Base-by-base conservation (phyloP, 139 green algal genomes). In the Tetradesmus obliquus region DNA sequence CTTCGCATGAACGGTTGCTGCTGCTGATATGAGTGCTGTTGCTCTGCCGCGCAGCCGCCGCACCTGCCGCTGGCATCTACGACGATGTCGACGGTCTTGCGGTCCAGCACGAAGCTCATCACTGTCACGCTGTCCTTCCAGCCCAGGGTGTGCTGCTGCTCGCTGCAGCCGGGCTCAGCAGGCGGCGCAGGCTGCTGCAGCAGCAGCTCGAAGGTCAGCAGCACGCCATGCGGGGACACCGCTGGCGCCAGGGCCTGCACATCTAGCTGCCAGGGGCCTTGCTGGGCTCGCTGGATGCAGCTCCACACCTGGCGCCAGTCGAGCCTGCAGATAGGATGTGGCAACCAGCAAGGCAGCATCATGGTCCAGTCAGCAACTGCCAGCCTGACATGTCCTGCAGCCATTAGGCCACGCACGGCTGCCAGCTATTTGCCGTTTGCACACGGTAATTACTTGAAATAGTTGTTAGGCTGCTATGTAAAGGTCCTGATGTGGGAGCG, bases 261-360 rank as follows among this genome's bases (percentile, higher is more conserved):
- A 57, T 89, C 89, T 22, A 92, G 62, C 66, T 82, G 66, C 89
- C 89, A 92, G 5, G 89, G 89, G n/a, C 89, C 89, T 80, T 84
- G 54, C 53, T 88, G 80, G 9, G 89, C 89, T 6, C 89, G 60
- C 54, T 92, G n/a, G 17, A 92, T 62, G 82, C 82, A 92, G 82
- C 22, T 84, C 89, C 89, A 92, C 20, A 92, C 79, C 66, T 92
- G 81, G 32, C 69, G 81, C 89, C 89, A 92, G 82, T 92, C 84
- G 6, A 89, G 10, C 62, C 81, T 89, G 62, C 81, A n/a, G 12
- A 55, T 10, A 58, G 2, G 15, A 22, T 76, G 66, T 9, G 1
- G 66, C 17, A 19, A 24, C 17, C 66, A 79, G 57, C 0, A 58
- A 62, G 5, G 24, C 80, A 85, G 17, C 79, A 83, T 76, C 66